Conservation (phyloP, 2,329 filamentous ascomycete species). For the Cercospora sesami region DNA sequence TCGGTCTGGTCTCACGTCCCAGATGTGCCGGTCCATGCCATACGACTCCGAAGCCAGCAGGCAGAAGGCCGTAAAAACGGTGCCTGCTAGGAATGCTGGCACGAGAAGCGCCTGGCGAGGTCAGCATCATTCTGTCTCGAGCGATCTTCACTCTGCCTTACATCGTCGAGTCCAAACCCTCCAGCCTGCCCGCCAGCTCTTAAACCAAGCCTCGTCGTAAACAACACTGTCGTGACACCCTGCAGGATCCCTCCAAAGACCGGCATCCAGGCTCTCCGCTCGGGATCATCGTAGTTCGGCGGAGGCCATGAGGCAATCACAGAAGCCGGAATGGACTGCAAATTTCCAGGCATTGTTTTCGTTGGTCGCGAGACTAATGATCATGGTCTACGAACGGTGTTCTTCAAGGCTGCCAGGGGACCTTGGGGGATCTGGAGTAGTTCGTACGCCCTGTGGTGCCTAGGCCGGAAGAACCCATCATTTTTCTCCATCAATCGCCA, state of each 20-base stretch:
- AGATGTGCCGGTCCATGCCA: conserved; percentile 27
- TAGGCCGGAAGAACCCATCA: neutral
- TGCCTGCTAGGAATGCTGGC: conserved; percentile 23
- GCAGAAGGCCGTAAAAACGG: conserved; percentile 23
- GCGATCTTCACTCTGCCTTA: neutral
- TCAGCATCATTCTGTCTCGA: neutral
- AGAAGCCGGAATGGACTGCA: conserved; percentile 23
- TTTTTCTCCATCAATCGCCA: neutral
- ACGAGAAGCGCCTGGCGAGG: conserved; percentile 18
- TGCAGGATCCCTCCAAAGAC: conserved; percentile 24
- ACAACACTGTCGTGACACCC: conserved; percentile 24
- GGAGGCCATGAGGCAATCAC: conserved; percentile 30
- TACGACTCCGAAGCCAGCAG: conserved; percentile 20
- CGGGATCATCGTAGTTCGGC: conserved; percentile 32
- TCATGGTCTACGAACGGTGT: neutral
- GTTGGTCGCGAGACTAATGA: neutral
- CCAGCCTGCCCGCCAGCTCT: conserved; percentile 29
- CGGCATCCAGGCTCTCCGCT: conserved; percentile 29
- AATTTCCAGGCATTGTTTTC: conserved; percentile 31
- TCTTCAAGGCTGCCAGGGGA: neutral
- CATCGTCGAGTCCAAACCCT: conserved; percentile 32
- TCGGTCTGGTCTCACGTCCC: conserved; percentile 22
- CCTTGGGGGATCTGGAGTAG: neutral
- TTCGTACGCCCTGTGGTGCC: neutral
- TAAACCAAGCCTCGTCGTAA: conserved; percentile 30